These are phyloP conservation scores for Calonectria hongkongensis DNA, from an alignment of 2,329 filamentous ascomycete species.

Conservation along the genomic window DNA sequence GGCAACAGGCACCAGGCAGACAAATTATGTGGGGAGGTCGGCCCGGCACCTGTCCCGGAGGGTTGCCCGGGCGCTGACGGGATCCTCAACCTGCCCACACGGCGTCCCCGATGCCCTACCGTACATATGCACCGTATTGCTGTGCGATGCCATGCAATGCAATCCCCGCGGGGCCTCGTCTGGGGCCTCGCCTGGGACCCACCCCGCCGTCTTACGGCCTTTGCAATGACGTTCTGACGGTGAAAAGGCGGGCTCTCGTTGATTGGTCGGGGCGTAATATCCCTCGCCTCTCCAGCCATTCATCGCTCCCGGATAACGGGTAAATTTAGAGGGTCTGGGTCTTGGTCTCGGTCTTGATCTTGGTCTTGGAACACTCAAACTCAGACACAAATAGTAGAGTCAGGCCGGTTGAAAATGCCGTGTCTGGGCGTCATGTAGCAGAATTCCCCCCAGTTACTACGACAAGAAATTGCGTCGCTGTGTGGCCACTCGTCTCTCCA, in stretches of 20 bases:
- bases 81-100: slow-evolving; percentile 38
- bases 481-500: neutral
- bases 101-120: slow-evolving; percentile 41
- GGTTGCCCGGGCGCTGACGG: slow-evolving; percentile 39
- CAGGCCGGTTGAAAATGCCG: slow-evolving; percentile 5
- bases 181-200: neutral
- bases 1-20: slow-evolving; percentile 38
- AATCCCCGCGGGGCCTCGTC: neutral
- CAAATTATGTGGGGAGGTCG: slow-evolving; percentile 46
- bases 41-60: slow-evolving; percentile 45
- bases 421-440: neutral
- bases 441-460: neutral
- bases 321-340: neutral
- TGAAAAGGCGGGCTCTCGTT: slow-evolving; percentile 14
- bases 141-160: slow-evolving; percentile 23
- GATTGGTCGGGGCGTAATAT: slow-evolving; percentile 11
- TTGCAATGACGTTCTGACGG: slow-evolving; percentile 3
- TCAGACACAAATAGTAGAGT: slow-evolving; percentile 1
- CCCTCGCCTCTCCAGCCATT: neutral
- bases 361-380: neutral
- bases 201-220: slow-evolving; percentile 14
- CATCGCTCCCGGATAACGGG: neutral
- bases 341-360: neutral
- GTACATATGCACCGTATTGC: slow-evolving; percentile 12
- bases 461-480: neutral